Conservation (phyloP, 495 filamentous ascomycete species). For the Filosporella fistucella region DNA sequence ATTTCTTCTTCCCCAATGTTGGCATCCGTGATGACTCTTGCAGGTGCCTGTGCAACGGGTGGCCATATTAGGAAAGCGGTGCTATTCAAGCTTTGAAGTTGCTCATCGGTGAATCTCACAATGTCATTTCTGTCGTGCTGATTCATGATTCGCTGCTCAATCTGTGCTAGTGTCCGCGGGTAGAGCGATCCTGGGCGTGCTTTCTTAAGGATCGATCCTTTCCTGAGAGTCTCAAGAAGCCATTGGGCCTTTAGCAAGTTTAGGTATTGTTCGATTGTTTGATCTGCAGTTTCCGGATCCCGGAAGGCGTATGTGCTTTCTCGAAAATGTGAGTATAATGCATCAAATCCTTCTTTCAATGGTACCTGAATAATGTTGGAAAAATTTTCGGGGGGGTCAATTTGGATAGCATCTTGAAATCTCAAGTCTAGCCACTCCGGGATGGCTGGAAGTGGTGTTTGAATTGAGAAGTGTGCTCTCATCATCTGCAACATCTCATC, state of each 20-base stretch:
- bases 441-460: neutral
- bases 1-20: neutral
- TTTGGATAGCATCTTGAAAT: neutral
- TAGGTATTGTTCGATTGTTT: slow-evolving; percentile 6
- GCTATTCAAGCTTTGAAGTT: neutral
- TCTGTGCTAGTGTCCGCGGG: neutral
- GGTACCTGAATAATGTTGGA: neutral
- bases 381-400: neutral
- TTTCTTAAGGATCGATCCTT: neutral
- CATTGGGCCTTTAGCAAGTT: slow-evolving; percentile 10
- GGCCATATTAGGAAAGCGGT: slow-evolving; percentile 9
- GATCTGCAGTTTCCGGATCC: neutral
- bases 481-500: slow-evolving; percentile 3
- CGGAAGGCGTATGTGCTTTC: slow-evolving; percentile 1
- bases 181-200: neutral
- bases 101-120: neutral
- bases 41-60: neutral
- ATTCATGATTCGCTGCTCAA: slow-evolving; percentile 1
- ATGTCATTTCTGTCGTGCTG: neutral
- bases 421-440: slow-evolving; percentile 1
- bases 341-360: slow-evolving; percentile 8
- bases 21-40: neutral
- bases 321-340: slow-evolving; percentile 1
- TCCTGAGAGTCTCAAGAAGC: neutral
- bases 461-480: neutral